Evolutionary conservation across 2,329 filamentous ascomycete species (phyloP).

Genomic region (Ophiostoma sp.): DNA sequence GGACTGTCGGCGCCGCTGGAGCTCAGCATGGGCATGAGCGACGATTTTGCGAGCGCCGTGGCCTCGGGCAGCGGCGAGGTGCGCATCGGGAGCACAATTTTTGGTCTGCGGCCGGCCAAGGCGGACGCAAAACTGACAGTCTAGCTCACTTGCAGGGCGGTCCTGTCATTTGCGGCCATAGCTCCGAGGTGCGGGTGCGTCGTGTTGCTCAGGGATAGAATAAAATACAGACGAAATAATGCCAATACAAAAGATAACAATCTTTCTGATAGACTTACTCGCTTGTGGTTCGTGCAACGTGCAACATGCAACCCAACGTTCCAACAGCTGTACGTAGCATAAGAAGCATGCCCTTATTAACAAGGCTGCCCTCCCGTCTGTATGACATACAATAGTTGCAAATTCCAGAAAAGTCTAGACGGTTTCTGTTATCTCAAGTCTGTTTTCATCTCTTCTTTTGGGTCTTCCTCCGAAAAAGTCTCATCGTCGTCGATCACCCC

Average conservation of each 20-base stretch:
- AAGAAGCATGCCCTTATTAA: not conserved
- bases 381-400: not conserved
- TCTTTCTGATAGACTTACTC: not conserved
- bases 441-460: conserved; percentile 2
- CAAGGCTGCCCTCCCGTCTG: not conserved
- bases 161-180: not conserved
- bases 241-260: too few relatives aligned
- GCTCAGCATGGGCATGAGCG: conserved; percentile 98
- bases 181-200: not conserved
- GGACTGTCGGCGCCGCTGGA: conserved; percentile 59
- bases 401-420: not conserved
- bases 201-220: not conserved
- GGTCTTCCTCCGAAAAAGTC: not conserved
- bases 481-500: conserved; percentile 11
- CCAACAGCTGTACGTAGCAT: not conserved
- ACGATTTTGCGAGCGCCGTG: conserved; percentile 91
- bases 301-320: too few relatives aligned
- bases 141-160: conserved; percentile 32
- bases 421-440: not conserved
- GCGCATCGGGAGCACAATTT: conserved; percentile 89
- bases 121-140: conserved; percentile 70
- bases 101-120: conserved; percentile 78
- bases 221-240: not conserved
- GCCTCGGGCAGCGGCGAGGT: conserved; percentile 83
- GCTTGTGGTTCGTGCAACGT: too few relatives aligned